These are phyloP conservation scores for Naganishia onofrii DNA, from an alignment of 768 basidiomycete genomes.

Conservation along the genomic window DNA sequence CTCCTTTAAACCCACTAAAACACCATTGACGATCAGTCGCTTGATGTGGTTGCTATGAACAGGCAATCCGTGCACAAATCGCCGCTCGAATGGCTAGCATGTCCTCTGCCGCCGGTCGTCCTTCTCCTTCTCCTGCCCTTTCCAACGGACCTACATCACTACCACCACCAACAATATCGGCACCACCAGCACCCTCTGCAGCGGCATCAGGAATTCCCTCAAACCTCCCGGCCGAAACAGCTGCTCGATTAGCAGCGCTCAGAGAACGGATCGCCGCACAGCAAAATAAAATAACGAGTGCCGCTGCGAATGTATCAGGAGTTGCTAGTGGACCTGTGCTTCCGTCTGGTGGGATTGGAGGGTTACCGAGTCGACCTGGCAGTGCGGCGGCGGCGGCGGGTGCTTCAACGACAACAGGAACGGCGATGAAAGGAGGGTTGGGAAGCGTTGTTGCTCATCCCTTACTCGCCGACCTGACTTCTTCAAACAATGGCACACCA, in stretches of 20 bases:
- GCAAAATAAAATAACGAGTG: conserved; percentile 58
- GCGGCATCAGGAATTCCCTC: conserved; percentile 56
- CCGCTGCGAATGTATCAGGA: conserved; percentile 56
- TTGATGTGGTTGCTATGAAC: neutral
- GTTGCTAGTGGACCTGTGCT: neutral
- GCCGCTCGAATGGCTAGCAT: conserved; percentile 38
- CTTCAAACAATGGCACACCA: neutral
- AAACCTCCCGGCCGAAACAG: conserved; percentile 59
- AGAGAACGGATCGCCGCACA: conserved; percentile 79
- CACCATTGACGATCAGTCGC: no score
- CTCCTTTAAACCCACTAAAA: no score
- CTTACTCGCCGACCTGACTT: conserved; percentile 10
- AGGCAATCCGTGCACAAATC: conserved; percentile 50
- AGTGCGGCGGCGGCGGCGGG: conserved; percentile 31
- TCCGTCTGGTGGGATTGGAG: neutral
- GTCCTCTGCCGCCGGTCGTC: neutral
- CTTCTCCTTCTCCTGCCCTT: conserved; percentile 50
- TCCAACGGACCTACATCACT: no score
- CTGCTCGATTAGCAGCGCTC: conserved; percentile 75
- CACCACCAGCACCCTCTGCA: conserved; percentile 53
- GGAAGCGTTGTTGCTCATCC: conserved; percentile 21
- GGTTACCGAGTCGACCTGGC: conserved; percentile 63
- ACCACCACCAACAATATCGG: conserved; percentile 54
- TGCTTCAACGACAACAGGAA: conserved; percentile 47
- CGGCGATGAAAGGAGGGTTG: conserved; percentile 37